Evolutionary conservation across 2,329 filamentous ascomycete species (phyloP), one percentile per base, ranked within the genome.

Genomic region (Pezicula neosporulosa): DNA sequence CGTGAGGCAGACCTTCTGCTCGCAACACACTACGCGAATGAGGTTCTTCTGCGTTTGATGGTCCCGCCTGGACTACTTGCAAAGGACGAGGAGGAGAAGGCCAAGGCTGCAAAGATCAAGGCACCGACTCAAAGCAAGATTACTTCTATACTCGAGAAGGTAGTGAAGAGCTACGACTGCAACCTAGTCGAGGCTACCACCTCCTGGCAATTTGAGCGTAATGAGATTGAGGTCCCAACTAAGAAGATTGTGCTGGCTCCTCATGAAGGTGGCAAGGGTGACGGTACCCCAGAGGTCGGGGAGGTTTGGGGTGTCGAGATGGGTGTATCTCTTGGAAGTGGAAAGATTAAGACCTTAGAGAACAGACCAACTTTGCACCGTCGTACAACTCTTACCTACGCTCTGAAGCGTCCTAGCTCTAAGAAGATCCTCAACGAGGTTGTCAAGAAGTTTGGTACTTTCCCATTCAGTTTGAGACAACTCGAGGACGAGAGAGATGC

Each of bases 291-390:
- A 52, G 93, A 95, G 66, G 76, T 96, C 51, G 87, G 90, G 60
- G 94, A 99, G 70, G 92, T 96, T 55, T 99, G 94, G 94, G 94
- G 94, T 72, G 90, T 99, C 50, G 94, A 99, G 80, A 85, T 97
- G 69, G 93, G 93, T 62, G 83, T 99, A 68, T 94, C 89, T 72
- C 77, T 94, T 64, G 92, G 92, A 59, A 86, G 84, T 56, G 94
- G 94, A 69, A 99, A 99, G 80, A 88, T 96, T 72, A 99, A 97
- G 86, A 86, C 79, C 62, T 78, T 96, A 55, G 85, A 90, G 66
- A 87, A 95, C 73, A 85, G 94, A 58, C 77, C 94, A 47, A 99
- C 94, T 44, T 82, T 99, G 59, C 91, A 97, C 77, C 90, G 93
- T 68, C 89, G 93, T 66, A 97, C 94, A 52, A 86, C 83, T 60